Evolutionary conservation across 805 yeast genomes (phyloP).

Genomic region (Starmera quercuum): DNA sequence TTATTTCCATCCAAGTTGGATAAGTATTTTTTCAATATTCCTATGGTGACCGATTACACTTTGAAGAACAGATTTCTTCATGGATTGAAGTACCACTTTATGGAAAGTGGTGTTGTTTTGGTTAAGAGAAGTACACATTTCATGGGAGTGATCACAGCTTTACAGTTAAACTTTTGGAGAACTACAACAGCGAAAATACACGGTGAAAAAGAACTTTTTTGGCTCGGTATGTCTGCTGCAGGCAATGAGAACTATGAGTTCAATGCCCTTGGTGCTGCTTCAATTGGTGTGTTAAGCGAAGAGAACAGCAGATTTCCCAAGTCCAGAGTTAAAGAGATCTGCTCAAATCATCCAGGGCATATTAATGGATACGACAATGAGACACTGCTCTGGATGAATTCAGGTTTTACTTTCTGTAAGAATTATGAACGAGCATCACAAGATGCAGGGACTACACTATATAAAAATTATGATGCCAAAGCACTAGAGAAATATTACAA

Average conservation of each 20-base stretch:
- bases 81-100: constrained; percentile 20
- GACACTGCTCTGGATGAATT: constrained; percentile 56
- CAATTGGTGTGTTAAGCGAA: constrained; percentile 26
- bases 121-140: constrained; percentile 21
- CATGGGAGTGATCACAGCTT: constrained; percentile 14
- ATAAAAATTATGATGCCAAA: constrained; percentile 18
- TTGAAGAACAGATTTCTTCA: constrained; percentile 29
- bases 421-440: constrained; percentile 22
- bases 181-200: constrained; percentile 30
- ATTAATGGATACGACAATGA: constrained; percentile 37
- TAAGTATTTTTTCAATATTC: constrained; percentile 20
- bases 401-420: constrained; percentile 60
- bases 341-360: constrained; percentile 60
- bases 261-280: constrained; percentile 27
- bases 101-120: constrained; percentile 32
- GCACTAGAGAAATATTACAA: constrained; percentile 23
- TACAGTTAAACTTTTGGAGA: constrained; percentile 15
- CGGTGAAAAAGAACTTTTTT: constrained; percentile 47
- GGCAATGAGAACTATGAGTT: constrained; percentile 31
- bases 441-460: constrained; percentile 30
- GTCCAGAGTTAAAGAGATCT: constrained; percentile 30
- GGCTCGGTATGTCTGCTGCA: constrained; percentile 53
- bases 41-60: constrained; percentile 25
- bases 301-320: constrained; percentile 10
- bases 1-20: constrained; percentile 35